These are phyloP conservation scores for Posidonia australis DNA, from an alignment of 106 monocot species.

Conservation along the genomic window DNA sequence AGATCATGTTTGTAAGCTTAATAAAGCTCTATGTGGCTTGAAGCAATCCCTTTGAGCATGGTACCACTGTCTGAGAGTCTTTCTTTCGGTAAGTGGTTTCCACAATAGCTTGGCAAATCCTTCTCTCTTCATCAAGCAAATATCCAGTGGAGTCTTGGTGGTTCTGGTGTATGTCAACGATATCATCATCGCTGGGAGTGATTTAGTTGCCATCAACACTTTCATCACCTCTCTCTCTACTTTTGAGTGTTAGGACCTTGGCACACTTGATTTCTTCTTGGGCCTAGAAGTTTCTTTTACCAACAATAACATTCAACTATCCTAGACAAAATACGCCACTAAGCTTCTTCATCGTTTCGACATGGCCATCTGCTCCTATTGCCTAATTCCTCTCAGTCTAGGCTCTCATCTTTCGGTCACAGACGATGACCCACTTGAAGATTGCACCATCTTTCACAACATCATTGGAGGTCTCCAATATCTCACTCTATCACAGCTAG, in stretches of 20 bases:
- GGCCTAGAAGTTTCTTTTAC: neutral
- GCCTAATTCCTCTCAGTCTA: neutral
- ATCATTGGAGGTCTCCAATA: neutral
- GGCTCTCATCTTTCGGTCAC: neutral
- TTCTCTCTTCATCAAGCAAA: neutral
- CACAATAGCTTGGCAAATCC: neutral
- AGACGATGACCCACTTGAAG: neutral
- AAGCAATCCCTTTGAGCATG: slow-evolving; percentile 2
- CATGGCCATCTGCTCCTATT: neutral
- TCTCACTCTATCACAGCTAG: neutral
- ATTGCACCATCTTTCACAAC: neutral
- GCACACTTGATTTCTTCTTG: no score
- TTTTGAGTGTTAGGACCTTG: neutral
- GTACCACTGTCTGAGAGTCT: neutral
- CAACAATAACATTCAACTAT: neutral
- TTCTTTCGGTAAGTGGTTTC: no score
- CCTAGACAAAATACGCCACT: neutral
- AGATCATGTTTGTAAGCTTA: no score
- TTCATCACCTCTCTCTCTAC: neutral
- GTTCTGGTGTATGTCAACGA: no score
- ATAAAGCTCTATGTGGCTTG: no score
- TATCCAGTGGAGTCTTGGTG: neutral
- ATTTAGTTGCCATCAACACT: neutral
- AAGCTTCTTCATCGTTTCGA: neutral
- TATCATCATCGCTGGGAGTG: neutral